Evolutionary conservation across 139 green algal genomes (phyloP).

Genomic region (Mychonastes homosphaera): DNA sequence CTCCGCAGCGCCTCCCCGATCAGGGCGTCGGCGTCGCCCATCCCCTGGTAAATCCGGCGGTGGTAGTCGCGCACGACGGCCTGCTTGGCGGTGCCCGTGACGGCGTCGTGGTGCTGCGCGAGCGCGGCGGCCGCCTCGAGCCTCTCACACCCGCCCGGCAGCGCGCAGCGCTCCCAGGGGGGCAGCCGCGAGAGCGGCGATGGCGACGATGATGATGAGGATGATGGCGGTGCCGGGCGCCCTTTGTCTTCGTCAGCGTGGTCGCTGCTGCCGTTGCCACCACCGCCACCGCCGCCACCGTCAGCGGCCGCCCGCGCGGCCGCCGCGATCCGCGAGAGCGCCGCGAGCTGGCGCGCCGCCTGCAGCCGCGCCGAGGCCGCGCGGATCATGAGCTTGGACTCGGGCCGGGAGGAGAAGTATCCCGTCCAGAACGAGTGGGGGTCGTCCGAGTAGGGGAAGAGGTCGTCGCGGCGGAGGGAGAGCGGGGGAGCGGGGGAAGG

Average conservation of each 20-base stretch:
- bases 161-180: slow-evolving; percentile 14
- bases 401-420: slow-evolving; percentile 66
- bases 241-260: background rate
- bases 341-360: slow-evolving; percentile 63
- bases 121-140: background rate
- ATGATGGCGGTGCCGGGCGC: background rate
- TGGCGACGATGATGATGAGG: background rate
- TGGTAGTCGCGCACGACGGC: slow-evolving; percentile 76
- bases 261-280: background rate
- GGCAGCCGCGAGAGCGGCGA: background rate
- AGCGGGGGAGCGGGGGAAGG: no score
- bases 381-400: slow-evolving; percentile 60
- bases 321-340: background rate
- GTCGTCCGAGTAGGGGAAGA: slow-evolving; percentile 83
- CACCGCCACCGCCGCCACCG: background rate
- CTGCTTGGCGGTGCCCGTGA: slow-evolving; percentile 79
- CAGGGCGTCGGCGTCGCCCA: slow-evolving; percentile 25
- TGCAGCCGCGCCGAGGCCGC: slow-evolving; percentile 42
- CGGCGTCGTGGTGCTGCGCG: slow-evolving; percentile 75
- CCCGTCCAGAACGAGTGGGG: slow-evolving; percentile 79
- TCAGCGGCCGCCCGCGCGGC: background rate
- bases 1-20: slow-evolving; percentile 8
- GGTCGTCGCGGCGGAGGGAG: no score
- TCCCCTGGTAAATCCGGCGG: slow-evolving; percentile 25
- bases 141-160: slow-evolving; percentile 12